phyloP scores from a whole-genome alignment of 2,329 filamentous ascomycete genomes.

The Arthrobotrys pseudoclavata region DNA sequence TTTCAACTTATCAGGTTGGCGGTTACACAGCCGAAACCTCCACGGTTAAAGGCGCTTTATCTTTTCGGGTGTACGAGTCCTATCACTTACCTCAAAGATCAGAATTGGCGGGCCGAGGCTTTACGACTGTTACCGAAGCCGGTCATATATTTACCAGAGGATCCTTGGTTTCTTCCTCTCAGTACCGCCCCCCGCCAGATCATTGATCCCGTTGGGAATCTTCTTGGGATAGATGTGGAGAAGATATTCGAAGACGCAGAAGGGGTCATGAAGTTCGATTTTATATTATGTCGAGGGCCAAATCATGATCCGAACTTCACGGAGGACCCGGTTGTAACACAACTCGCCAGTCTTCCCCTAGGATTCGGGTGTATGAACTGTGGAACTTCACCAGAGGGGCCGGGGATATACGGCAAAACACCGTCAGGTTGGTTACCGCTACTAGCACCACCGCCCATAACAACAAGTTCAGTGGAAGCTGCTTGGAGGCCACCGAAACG shows the following conservation, averaged over 20 bases:
- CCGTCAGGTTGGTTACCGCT: conserved; percentile 29
- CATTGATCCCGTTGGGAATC: background rate
- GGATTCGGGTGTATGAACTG: conserved; percentile 42
- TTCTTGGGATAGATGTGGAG: background rate
- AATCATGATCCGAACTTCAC: background rate
- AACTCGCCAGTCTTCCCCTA: conserved; percentile 11
- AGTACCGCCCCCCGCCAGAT: background rate
- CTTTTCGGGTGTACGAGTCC: conserved; percentile 16
- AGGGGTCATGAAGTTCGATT: conserved; percentile 37
- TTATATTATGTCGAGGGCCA: conserved; percentile 36
- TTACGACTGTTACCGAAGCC: background rate
- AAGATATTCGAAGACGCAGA: conserved; percentile 13
- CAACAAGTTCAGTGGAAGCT: background rate
- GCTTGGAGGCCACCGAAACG: conserved; percentile 11
- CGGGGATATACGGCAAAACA: conserved; percentile 35
- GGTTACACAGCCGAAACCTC: background rate
- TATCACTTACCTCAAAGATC: background rate
- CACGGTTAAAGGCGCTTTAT: conserved; percentile 42
- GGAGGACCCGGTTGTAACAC: background rate
- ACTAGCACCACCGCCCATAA: conserved; percentile 26
- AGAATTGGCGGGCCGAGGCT: background rate
- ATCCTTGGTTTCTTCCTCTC: conserved; percentile 40
- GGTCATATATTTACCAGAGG: background rate
- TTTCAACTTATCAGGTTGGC: conserved; percentile 5
- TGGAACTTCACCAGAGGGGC: conserved; percentile 46